Evolutionary conservation across 2,329 filamentous ascomycete species (phyloP), one percentile per base, ranked within the genome.

Genomic region (Parastagonospora nodorum): DNA sequence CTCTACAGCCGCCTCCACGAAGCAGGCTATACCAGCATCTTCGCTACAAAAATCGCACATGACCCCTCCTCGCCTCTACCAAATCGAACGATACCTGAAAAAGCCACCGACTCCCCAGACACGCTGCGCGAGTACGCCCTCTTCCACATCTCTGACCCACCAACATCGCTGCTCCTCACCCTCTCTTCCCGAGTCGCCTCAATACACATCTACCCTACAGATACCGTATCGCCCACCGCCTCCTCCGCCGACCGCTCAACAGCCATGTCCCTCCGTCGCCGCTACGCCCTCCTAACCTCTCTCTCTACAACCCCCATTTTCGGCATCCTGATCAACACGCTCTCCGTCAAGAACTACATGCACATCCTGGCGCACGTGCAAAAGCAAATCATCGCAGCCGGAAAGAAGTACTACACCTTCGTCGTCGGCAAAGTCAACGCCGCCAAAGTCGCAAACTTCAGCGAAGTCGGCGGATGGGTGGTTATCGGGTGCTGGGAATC

Each of bases 401-500:
- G 92, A 9, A 97, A 97, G 78, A 99, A 97, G 77, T 89, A 85
- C 71, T 99, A 99, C 73, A 90, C 93, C 1, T 90, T 99, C 41
- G 94, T 99, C 2, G 94, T 99, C 0, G 94, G 94, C 51, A 97
- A 97, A 73, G 81, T 99, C 24, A 99, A 97, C 68, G 88, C 92
- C 0, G 93, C 92, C 32, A 99, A 99, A 73, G 82, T 99, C 16
- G 94, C 94, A 42, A 99, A 99, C 74, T 99, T 99, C 75, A 85
- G 88, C 50, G 94, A 99, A 73, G 85, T 99, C 5, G 93, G 92
- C 37, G 93, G 92, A 12, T 99, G 94, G 94, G 92, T 97, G 0
- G 92, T 97, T 0, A 90, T 99, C 8, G 93, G 94, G 2, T 99
- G 94, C 75, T 99, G 94, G 94, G 94, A 99, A 76, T 96, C 92